These are phyloP conservation scores for Ricinus communis DNA, from an alignment of 345 rosid genomes.

Conservation along the genomic window DNA sequence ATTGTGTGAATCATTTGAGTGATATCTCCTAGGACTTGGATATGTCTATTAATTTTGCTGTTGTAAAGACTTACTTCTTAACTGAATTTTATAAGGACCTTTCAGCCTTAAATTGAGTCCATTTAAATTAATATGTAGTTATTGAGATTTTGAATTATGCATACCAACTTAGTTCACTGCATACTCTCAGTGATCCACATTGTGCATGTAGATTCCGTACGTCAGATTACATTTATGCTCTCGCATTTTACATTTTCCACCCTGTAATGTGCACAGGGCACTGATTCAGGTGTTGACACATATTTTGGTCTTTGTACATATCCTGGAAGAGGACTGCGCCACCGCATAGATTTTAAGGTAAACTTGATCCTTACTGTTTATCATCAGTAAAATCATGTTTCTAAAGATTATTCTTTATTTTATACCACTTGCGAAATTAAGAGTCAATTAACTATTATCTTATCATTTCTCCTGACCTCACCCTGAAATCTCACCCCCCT, in stretches of 20 bases:
- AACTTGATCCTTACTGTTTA: not conserved
- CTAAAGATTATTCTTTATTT: not conserved
- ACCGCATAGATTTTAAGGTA: constrained; percentile 91
- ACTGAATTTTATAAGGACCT: not conserved
- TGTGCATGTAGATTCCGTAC: not conserved
- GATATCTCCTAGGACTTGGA: not conserved
- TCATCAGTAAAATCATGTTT: not conserved
- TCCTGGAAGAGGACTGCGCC: constrained; percentile 82
- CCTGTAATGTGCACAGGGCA: constrained; percentile 48
- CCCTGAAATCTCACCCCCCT: not conserved
- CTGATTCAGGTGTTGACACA: constrained; percentile 91
- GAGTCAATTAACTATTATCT: not conserved
- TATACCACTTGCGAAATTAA: not conserved
- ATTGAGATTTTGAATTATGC: not conserved
- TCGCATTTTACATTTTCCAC: not conserved
- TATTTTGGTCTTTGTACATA: constrained; percentile 86
- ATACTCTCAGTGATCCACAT: not conserved
- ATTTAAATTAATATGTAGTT: not conserved
- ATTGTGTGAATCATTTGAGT: not conserved
- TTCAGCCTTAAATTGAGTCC: not conserved
- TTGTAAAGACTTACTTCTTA: not conserved
- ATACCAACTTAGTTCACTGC: not conserved
- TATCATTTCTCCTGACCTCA: not conserved
- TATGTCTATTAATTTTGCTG: not conserved
- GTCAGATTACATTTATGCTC: not conserved